These are phyloP conservation scores for Kingdonia uniflora DNA, from an alignment of 164 flowering plant genomes.

Conservation along the genomic window DNA sequence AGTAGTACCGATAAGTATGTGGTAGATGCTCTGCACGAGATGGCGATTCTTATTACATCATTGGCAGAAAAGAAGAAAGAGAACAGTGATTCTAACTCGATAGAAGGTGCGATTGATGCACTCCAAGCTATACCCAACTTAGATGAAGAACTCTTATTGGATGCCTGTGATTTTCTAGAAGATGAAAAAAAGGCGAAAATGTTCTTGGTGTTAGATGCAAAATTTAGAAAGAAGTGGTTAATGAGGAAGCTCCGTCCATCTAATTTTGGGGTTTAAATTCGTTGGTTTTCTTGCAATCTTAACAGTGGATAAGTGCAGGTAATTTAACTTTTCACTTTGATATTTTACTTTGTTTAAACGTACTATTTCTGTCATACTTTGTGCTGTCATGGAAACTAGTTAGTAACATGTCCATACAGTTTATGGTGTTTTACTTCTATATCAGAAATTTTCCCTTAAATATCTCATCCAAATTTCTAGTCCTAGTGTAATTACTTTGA, in stretches of 20 bases:
- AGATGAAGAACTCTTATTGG: conserved; percentile 54
- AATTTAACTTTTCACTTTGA: no score
- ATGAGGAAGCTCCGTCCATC: conserved; percentile 45
- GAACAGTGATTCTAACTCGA: conserved; percentile 18
- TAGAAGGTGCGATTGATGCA: conserved; percentile 36
- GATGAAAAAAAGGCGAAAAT: conserved; percentile 52
- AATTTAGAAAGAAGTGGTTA: conserved; percentile 50
- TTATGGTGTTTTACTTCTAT: no score
- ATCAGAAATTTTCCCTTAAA: no score
- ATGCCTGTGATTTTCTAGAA: conserved; percentile 56
- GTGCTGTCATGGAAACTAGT: no score
- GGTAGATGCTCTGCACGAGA: conserved; percentile 18
- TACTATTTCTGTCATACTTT: no score
- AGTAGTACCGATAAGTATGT: conserved; percentile 15
- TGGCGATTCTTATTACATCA: conserved; percentile 27
- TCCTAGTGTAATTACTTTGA: no score
- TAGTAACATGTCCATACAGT: no score
- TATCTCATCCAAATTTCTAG: no score
- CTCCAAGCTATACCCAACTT: conserved; percentile 45
- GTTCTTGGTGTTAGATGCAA: conserved; percentile 44
- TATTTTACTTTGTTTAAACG: no score
- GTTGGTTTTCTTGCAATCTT: no score
- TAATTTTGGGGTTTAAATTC: no score
- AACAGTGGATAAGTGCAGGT: no score
- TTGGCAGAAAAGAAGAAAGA: conserved; percentile 21